These are phyloP conservation scores for Tremella fuciformis DNA, from an alignment of 768 basidiomycete species.

Conservation along the genomic window DNA sequence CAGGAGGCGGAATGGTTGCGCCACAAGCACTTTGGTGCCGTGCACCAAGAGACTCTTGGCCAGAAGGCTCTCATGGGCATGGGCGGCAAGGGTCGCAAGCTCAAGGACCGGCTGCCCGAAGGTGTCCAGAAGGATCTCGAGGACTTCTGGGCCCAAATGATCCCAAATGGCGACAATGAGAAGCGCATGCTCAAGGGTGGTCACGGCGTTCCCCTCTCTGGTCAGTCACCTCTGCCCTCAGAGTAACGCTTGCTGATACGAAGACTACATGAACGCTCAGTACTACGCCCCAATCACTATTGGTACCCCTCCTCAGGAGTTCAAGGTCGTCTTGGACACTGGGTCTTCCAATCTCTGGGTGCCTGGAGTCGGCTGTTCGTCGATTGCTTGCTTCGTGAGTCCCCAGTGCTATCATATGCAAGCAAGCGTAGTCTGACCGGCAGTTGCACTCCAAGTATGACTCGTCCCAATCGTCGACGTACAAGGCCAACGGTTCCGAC, in stretches of 20 bases:
- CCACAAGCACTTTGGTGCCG: constrained; percentile 79
- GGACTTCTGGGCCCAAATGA: constrained; percentile 52
- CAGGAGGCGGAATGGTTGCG: constrained; percentile 76
- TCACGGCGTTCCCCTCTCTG: constrained; percentile 82
- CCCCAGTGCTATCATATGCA: background rate
- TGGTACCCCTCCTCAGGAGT: constrained; percentile 82
- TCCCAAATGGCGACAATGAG: constrained; percentile 31
- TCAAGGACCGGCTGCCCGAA: constrained; percentile 55
- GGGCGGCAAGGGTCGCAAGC: constrained; percentile 67
- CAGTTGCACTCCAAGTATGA: constrained; percentile 86
- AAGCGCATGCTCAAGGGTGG: constrained; percentile 60
- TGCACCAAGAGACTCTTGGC: constrained; percentile 48
- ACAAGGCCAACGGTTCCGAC: constrained; percentile 82
- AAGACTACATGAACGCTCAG: constrained; percentile 98
- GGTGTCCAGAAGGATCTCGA: constrained; percentile 49
- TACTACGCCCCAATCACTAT: constrained; percentile 85
- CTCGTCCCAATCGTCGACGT: constrained; percentile 68
- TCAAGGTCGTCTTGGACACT: constrained; percentile 94
- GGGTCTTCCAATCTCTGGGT: constrained; percentile 81
- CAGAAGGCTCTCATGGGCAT: constrained; percentile 60
- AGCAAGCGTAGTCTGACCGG: background rate
- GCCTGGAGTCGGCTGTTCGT: constrained; percentile 55
- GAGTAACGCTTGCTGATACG: background rate
- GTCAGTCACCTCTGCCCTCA: constrained; percentile 57
- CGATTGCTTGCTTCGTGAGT: constrained; percentile 53